Percentiles rank a stretch among this genome's conserved stretches.
Evolutionary conservation across 129 eudicot species (phyloP).

Genomic region (Flaveria sonorensis): DNA sequence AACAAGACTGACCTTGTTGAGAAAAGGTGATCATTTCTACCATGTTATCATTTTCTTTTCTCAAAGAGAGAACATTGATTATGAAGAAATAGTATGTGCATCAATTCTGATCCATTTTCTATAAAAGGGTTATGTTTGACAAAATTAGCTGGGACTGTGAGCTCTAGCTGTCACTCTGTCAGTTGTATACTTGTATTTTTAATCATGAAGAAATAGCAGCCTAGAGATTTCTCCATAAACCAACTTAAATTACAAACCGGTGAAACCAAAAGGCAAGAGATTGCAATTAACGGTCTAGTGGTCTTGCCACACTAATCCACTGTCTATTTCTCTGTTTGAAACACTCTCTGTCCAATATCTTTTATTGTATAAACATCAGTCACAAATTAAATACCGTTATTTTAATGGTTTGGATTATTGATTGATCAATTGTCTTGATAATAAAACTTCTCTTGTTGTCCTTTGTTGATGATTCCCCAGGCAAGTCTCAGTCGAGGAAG

Average conservation of each 20-base stretch:
- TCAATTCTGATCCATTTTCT: not conserved
- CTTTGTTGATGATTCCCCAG: slow-evolving; percentile 36
- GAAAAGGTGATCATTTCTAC: slow-evolving; percentile 44
- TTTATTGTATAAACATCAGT: not conserved
- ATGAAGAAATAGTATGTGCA: not conserved
- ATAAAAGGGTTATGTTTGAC: slow-evolving; percentile 3
- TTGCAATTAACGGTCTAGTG: not conserved
- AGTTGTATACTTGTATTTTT: not conserved
- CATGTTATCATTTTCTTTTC: slow-evolving; percentile 21
- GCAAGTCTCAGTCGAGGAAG: slow-evolving; percentile 75
- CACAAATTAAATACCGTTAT: not conserved
- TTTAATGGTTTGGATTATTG: not conserved
- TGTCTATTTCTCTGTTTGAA: not conserved
- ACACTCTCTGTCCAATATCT: not conserved
- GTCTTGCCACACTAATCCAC: not conserved
- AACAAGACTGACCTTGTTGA: slow-evolving; percentile 67
- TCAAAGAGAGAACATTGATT: not conserved
- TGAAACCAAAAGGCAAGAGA: not conserved
- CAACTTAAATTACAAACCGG: not conserved
- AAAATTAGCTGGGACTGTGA: not conserved
- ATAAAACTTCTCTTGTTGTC: slow-evolving; percentile 12
- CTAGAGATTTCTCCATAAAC: not conserved
- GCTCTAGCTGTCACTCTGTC: not conserved
- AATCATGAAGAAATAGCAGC: too few relatives aligned
- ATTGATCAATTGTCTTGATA: not conserved